Percentiles rank a stretch among this genome's conserved stretches.
phyloP scores from a whole-genome alignment of 768 basidiomycete species.

The Tulasnella sp. region DNA sequence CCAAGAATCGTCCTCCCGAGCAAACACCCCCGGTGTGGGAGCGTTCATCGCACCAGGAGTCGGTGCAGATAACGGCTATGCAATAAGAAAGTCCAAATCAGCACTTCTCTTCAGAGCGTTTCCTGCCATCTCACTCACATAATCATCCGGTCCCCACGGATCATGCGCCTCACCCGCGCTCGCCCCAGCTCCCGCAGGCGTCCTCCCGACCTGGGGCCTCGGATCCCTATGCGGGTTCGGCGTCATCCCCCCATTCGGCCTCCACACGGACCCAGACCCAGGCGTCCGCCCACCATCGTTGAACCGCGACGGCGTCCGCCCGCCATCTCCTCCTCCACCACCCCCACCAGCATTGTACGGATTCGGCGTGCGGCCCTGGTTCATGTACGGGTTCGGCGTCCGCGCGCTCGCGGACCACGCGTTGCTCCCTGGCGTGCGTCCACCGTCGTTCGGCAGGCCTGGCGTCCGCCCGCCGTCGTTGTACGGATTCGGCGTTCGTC shows the following conservation, averaged over 20 bases:
- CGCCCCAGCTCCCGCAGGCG: slow-evolving; percentile 30
- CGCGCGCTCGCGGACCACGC: slow-evolving; percentile 41
- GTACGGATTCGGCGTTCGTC: slow-evolving; percentile 36
- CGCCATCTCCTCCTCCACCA: slow-evolving; percentile 37
- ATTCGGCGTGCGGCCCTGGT: slow-evolving; percentile 20
- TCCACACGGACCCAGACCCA: neutral
- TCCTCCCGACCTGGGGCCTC: slow-evolving; percentile 18
- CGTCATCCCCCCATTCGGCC: slow-evolving; percentile 16
- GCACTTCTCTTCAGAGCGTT: slow-evolving; percentile 20
- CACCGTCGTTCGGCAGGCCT: slow-evolving; percentile 46
- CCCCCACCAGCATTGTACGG: slow-evolving; percentile 27
- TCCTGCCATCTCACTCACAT: neutral
- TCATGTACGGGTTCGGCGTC: slow-evolving; percentile 51
- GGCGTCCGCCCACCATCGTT: slow-evolving; percentile 16
- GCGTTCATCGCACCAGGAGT: slow-evolving; percentile 10
- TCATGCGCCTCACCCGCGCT: neutral
- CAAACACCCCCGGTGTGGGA: slow-evolving; percentile 9
- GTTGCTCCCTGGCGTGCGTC: slow-evolving; percentile 34
- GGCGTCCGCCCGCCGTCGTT: slow-evolving; percentile 53
- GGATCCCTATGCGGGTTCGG: slow-evolving; percentile 18
- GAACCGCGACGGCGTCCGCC: slow-evolving; percentile 34
- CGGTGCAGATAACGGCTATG: neutral
- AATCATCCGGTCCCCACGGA: neutral
- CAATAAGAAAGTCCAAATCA: slow-evolving; percentile 11
- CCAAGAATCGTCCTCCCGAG: slow-evolving; percentile 15